Base-by-base conservation (phyloP, 2,329 filamentous ascomycete species). In the Cercospora sesami region DNA sequence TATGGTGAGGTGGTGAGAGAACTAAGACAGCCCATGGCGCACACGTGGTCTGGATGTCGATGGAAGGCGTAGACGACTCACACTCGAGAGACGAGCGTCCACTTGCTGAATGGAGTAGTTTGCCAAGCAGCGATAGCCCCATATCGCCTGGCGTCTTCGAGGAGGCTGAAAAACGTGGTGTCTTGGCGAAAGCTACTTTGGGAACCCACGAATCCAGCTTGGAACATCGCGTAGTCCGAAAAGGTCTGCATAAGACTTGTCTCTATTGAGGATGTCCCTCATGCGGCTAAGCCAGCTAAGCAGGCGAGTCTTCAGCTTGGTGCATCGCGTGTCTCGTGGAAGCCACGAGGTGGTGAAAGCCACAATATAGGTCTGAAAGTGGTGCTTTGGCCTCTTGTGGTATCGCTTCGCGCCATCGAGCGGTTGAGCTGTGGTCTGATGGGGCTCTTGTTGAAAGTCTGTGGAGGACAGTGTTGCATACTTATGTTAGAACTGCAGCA, bases 121-220 rank as follows among this genome's bases (percentile, higher is more conserved):
- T 14, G 48, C 48, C 48, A 53, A 53, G 48, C 48, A 26, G 12
- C 5, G 4, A 53, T 53, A 28, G 48, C 48, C 21, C 48, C 48
- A 53, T 23, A 53, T 26, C 48, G 48, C 21, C 18, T 53, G 48
- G 48, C 12, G 12, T 28, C 21, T 14, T 16, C 23, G 12, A 14
- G 12, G 21, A 53, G 48, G 48, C 48, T 53, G 48, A 26, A 53
- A 28, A 16, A 28, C 5, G 48, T 16, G 21, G 48, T 26, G 21
- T 53, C 48, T 53, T 53, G 48, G 48, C 48, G 48, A 53, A 53
- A 53, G 48, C 48, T 28, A 53, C 21, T 53, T 53, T 26, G 48
- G 21, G 48, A 14, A 4, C 48, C 48, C 5, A 16, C 48, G 48
- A 53, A 53, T 53, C 48, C 21, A 8, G 21, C 5, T 53, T 16